A percentile compares a stretch with the other conserved stretches of the same genome.
Conservation (phyloP, 2,329 filamentous ascomycete genomes). For the Claviceps sorghi region DNA sequence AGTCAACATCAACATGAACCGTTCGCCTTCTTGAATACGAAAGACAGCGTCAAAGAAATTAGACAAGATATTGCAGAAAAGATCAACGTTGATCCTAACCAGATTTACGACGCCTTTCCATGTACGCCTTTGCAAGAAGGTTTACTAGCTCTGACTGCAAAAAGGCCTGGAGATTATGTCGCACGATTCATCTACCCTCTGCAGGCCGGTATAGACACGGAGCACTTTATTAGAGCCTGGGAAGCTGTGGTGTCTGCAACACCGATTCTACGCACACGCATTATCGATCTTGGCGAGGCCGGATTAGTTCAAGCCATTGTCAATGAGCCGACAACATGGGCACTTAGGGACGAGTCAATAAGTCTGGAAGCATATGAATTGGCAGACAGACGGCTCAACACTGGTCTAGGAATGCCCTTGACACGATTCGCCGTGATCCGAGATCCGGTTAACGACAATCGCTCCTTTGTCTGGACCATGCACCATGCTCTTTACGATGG, state of each 20-base stretch:
- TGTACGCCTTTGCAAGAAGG: constrained; percentile 36
- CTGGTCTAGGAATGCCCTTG: constrained; percentile 17
- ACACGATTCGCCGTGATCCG: constrained; percentile 6
- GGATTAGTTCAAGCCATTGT: constrained; percentile 12
- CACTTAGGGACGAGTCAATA: not conserved
- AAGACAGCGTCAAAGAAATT: not conserved
- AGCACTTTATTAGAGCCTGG: constrained; percentile 21
- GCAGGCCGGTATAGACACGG: constrained; percentile 13
- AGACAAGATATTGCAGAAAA: not conserved
- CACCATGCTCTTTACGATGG: constrained; percentile 40
- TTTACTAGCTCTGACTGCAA: constrained; percentile 31
- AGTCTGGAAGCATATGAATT: constrained; percentile 18
- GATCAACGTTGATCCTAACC: not conserved
- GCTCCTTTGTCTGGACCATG: constrained; percentile 24
- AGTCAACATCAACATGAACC: not conserved
- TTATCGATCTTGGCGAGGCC: constrained; percentile 25
- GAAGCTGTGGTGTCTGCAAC: constrained; percentile 19
- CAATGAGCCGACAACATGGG: constrained; percentile 17
- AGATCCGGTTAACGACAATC: not conserved
- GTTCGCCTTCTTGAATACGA: not conserved
- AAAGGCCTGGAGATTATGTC: constrained; percentile 29
- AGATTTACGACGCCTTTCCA: constrained; percentile 33
- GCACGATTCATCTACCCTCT: constrained; percentile 29
- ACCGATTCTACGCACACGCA: constrained; percentile 29
- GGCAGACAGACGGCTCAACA: constrained; percentile 26